Percentiles rank a stretch among this genome's conserved stretches.
phyloP scores from a whole-genome alignment of 306 rosid genomes.

The Medicago lupulina region DNA sequence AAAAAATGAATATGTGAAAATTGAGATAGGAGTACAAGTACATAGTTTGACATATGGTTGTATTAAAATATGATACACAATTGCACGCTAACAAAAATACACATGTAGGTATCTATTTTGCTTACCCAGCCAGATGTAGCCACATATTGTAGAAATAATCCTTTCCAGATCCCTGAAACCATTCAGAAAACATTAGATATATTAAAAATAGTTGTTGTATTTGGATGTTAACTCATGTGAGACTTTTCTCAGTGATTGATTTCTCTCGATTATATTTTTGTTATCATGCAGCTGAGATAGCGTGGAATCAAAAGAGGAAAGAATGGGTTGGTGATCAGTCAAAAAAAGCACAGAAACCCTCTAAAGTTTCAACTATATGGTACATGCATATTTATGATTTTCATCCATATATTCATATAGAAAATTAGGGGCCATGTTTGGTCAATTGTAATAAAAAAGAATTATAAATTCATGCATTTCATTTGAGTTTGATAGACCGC shows the following conservation, averaged over 20 bases:
- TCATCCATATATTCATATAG: background rate
- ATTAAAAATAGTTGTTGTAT: background rate
- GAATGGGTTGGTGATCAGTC: constrained; percentile 65
- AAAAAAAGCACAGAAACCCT: constrained; percentile 41
- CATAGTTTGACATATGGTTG: background rate
- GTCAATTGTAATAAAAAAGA: background rate
- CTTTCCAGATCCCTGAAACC: constrained; percentile 5
- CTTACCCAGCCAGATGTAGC: background rate
- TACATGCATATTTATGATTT: constrained; percentile 29
- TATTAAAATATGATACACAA: background rate
- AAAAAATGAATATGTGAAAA: background rate
- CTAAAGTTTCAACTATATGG: constrained; percentile 63
- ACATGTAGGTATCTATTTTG: background rate
- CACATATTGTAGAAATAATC: background rate
- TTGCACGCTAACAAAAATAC: background rate
- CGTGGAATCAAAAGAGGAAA: constrained; percentile 63
- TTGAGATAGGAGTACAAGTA: background rate
- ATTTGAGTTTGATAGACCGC: background rate
- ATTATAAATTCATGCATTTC: background rate
- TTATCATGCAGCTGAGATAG: constrained; percentile 62
- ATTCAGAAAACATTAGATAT: constrained; percentile 1
- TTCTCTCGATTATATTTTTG: constrained; percentile 11
- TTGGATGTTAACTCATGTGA: constrained; percentile 8
- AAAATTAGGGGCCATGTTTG: background rate
- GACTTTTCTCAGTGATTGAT: constrained; percentile 4